These are phyloP conservation scores for Cladophialophora immunda DNA, from an alignment of 2,329 filamentous ascomycete species.

Conservation along the genomic window DNA sequence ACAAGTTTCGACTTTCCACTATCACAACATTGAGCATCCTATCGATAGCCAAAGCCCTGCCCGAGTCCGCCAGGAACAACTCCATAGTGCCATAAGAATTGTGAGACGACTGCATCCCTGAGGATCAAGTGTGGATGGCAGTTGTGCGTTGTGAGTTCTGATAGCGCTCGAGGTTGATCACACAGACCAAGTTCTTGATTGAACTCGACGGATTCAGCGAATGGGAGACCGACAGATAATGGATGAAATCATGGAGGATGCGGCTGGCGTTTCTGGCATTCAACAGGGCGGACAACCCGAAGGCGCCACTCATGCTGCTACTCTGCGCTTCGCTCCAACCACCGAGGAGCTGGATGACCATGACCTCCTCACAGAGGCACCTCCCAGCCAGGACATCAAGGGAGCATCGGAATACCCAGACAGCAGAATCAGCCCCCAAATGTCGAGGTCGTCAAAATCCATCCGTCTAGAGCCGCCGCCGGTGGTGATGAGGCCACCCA, in stretches of 20 bases:
- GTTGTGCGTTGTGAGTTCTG: not conserved
- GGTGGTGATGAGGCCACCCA: constrained; percentile 27
- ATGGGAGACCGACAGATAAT: not conserved
- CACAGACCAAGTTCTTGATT: not conserved
- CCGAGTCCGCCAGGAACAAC: not conserved
- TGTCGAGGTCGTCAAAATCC: constrained; percentile 19
- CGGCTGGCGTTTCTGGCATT: not conserved
- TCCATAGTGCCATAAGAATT: not conserved
- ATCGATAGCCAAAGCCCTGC: not conserved
- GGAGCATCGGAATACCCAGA: not conserved
- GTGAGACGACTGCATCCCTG: not conserved
- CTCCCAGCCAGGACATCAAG: not conserved
- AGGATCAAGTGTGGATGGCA: not conserved
- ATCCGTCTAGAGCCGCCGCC: constrained; percentile 26
- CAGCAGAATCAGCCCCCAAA: constrained; percentile 11
- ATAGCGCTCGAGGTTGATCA: not conserved
- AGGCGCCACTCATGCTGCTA: not conserved
- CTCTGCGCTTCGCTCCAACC: not conserved
- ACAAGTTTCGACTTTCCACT: not conserved
- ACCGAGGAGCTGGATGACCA: not conserved
- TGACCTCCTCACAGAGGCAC: not conserved
- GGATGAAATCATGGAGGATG: not conserved
- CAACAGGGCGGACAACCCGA: not conserved
- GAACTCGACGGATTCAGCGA: not conserved
- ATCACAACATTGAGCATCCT: not conserved